Percentiles rank a stretch among this genome's conserved stretches.
These are phyloP conservation scores for Tilletiaria anomala DNA, from an alignment of 1,284 basidiomycete genomes.

Conservation along the genomic window DNA sequence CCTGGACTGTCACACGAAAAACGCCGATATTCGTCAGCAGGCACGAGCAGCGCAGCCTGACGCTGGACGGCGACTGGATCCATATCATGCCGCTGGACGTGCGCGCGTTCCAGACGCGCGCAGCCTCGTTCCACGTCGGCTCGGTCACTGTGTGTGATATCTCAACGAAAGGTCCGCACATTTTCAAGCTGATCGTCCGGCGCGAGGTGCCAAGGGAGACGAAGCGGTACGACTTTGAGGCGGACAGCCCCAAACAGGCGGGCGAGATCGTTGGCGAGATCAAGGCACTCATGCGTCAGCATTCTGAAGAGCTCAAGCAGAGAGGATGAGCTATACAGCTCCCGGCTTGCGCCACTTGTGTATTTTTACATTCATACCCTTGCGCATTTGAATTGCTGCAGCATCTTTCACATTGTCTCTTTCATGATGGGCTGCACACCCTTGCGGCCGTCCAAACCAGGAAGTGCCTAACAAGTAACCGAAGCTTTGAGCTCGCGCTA, in stretches of 20 bases:
- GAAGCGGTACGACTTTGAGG: slow-evolving; percentile 96
- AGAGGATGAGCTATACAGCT: no score
- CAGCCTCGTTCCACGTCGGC: slow-evolving; percentile 80
- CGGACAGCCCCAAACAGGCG: slow-evolving; percentile 66
- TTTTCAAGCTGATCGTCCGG: slow-evolving; percentile 70
- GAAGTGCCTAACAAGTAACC: no score
- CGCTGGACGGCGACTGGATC: slow-evolving; percentile 87
- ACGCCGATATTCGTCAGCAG: slow-evolving; percentile 64
- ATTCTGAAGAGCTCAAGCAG: no score
- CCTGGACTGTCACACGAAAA: slow-evolving; percentile 43
- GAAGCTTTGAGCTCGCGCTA: no score
- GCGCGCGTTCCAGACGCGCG: slow-evolving; percentile 40
- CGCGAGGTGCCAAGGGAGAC: slow-evolving; percentile 50
- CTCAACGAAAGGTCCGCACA: slow-evolving; percentile 60
- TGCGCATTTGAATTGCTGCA: no score
- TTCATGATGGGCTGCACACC: no score
- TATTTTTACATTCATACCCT: no score
- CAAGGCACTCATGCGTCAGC: no score
- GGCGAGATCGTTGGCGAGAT: no score
- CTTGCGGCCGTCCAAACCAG: no score
- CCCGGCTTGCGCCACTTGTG: no score
- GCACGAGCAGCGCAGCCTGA: slow-evolving; percentile 67
- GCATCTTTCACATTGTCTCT: no score
- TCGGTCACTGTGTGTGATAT: slow-evolving; percentile 70
- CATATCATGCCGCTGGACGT: slow-evolving; percentile 44